Conservation (phyloP, 306 rosid genomes). For the Ziziphus jujuba region DNA sequence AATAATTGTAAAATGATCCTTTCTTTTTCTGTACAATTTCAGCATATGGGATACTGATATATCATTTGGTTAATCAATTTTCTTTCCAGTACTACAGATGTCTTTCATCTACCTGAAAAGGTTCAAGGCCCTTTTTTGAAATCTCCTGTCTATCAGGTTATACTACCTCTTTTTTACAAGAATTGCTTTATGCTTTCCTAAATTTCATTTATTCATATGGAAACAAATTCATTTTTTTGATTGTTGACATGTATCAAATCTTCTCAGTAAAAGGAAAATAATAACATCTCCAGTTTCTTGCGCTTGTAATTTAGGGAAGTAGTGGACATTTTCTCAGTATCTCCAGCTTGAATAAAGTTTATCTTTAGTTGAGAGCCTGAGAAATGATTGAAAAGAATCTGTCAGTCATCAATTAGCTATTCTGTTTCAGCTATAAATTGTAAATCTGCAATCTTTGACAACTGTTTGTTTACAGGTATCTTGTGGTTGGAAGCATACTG, state of each 20-base stretch:
- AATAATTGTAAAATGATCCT: neutral
- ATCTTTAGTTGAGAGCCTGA: slow-evolving; percentile 8
- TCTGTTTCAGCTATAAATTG: neutral
- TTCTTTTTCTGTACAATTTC: slow-evolving; percentile 8
- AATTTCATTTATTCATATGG: neutral
- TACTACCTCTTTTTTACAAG: slow-evolving; percentile 4
- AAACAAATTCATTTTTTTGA: neutral
- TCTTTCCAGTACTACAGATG: slow-evolving; percentile 57
- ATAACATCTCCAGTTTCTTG: too few species aligned
- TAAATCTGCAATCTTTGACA: slow-evolving; percentile 8
- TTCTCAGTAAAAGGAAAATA: neutral
- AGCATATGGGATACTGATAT: slow-evolving; percentile 15
- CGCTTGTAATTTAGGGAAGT: too few species aligned
- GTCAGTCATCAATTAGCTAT: neutral
- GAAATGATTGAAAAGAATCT: neutral
- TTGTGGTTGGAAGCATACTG: slow-evolving; percentile 99
- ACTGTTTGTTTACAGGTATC: slow-evolving; percentile 53
- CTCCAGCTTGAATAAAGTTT: neutral
- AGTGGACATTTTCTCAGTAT: neutral
- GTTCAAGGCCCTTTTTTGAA: slow-evolving; percentile 74
- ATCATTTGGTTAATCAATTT: slow-evolving; percentile 3
- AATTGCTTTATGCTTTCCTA: neutral
- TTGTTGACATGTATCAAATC: neutral
- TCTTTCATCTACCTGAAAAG: slow-evolving; percentile 69
- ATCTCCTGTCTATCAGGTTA: slow-evolving; percentile 73